phyloP scores from a whole-genome alignment of 2,329 filamentous ascomycete species.

The Geosmithia putterillii region DNA sequence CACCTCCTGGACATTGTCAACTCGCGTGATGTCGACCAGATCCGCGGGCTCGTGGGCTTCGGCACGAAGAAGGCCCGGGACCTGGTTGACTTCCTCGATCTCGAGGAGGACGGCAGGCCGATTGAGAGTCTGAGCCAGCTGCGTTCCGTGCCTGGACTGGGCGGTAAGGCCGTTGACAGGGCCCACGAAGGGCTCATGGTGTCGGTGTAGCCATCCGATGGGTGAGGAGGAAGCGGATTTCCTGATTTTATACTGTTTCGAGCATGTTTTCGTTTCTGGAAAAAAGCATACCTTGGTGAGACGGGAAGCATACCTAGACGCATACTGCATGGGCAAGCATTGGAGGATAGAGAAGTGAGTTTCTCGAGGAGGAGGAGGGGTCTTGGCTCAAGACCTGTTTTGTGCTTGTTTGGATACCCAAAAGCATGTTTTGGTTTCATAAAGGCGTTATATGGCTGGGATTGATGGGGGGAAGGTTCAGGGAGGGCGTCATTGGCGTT shows the following conservation, averaged over 20 bases:
- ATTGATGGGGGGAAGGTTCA: not conserved
- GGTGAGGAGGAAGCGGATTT: too few relatives aligned
- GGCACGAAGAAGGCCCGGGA: slow-evolving; percentile 59
- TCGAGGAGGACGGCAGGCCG: slow-evolving; percentile 22
- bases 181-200: slow-evolving; percentile 35
- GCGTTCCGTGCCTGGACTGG: slow-evolving; percentile 42
- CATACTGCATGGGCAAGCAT: not conserved
- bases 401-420: not conserved
- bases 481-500: not conserved
- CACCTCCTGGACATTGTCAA: slow-evolving; percentile 57
- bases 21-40: slow-evolving; percentile 53
- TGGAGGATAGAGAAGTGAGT: not conserved
- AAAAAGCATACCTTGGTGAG: too few relatives aligned
- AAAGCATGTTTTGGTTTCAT: not conserved
- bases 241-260: too few relatives aligned
- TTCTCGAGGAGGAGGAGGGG: not conserved
- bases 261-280: too few relatives aligned
- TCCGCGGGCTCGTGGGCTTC: slow-evolving; percentile 56
- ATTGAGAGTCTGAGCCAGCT: slow-evolving; percentile 39
- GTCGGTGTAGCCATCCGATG: not conserved
- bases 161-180: slow-evolving; percentile 41
- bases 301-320: not conserved
- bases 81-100: slow-evolving; percentile 41
- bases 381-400: not conserved
- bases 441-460: not conserved